Base-by-base conservation (phyloP, 768 basidiomycete species). In the Tulasnella sp. region DNA sequence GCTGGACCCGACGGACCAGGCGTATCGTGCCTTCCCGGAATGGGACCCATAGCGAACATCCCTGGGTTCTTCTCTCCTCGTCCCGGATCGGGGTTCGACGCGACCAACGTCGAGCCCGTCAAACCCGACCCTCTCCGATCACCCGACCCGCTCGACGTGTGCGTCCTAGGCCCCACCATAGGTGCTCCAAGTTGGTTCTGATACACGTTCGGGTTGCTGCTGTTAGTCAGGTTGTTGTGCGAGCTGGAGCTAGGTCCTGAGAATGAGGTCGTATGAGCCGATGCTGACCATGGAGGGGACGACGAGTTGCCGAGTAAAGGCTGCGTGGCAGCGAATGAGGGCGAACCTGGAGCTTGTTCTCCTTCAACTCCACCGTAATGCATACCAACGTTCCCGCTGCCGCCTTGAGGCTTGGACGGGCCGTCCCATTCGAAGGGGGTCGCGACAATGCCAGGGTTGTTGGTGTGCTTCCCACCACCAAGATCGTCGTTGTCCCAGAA, bases 401-500 rank as follows among this genome's bases (percentile, higher is more conserved):
- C 16, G 75, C 75, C 31, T 11, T n/a, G 16, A 11, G 48, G 42
- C 41, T 46, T 76, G 2, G 40, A 40, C 9, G 72, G 72, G 37
- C 72, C 72, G n/a, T 46, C 48, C 75, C 75, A 76, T 54, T 44
- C 31, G 31, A 76, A 76, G 24, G 75, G 75, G 18, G 75, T 44
- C 42, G 75, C 75, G 75, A 76, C 75, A 28, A 76, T 31, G 24
- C 75, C 75, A 4, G 75, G 31, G 42, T 31, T 74, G 0, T 28
- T 31, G 3, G 75, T 22, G 31, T 54, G 75, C 31, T 44, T 34
- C 22, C 34, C 34, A 31, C 42, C 42, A 8, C 20, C 37, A 42
- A 76, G 22, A 18, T 76, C 75, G 37, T 50, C 75, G 28, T 37
- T 28, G 75, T 76, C 75, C 37, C 37, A 76, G 75, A 76, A 76